A percentile compares a stretch with the other conserved stretches of the same genome.
phyloP scores from a whole-genome alignment of 495 filamentous ascomycete genomes.

The Penicillium turbatum region DNA sequence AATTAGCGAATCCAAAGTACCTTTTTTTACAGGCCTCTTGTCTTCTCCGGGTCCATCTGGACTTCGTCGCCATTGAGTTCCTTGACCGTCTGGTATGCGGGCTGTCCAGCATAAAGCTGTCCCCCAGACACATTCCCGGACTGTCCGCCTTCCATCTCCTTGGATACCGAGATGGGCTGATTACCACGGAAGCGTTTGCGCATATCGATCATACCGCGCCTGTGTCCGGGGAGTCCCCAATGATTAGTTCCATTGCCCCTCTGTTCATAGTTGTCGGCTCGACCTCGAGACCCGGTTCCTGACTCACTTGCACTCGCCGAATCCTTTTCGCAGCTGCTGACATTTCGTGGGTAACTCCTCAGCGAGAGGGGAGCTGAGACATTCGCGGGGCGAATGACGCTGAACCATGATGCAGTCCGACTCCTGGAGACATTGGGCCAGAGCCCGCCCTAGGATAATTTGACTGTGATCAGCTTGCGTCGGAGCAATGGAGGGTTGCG shows the following conservation, averaged over 20 bases:
- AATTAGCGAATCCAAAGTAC: slow-evolving; percentile 4
- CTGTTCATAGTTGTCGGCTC: not conserved
- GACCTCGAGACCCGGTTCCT: not conserved
- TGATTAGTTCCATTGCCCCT: not conserved
- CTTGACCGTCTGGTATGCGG: slow-evolving; percentile 58
- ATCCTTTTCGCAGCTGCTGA: slow-evolving; percentile 88
- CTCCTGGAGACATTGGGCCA: slow-evolving; percentile 90
- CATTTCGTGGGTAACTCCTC: slow-evolving; percentile 80
- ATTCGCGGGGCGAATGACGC: slow-evolving; percentile 80
- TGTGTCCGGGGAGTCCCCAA: slow-evolving; percentile 8
- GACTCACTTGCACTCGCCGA: slow-evolving; percentile 80
- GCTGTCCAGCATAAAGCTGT: slow-evolving; percentile 77
- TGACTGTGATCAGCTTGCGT: slow-evolving; percentile 14
- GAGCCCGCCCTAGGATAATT: slow-evolving; percentile 64
- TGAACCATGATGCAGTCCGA: slow-evolving; percentile 93
- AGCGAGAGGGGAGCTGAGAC: slow-evolving; percentile 71
- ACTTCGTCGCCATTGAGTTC: slow-evolving; percentile 44
- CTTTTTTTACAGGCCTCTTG: slow-evolving; percentile 35
- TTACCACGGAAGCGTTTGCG: slow-evolving; percentile 98
- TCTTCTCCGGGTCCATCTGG: slow-evolving; percentile 51
- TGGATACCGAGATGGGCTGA: slow-evolving; percentile 65
- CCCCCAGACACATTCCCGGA: slow-evolving; percentile 24
- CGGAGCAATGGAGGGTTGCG: slow-evolving; percentile 4
- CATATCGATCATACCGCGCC: slow-evolving; percentile 94
- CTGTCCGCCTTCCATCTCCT: slow-evolving; percentile 56